A percentile compares a stretch with the other conserved stretches of the same genome.
These are phyloP conservation scores for Malbranchea zuffiana DNA, from an alignment of 2,329 filamentous ascomycete genomes.

Conservation along the genomic window DNA sequence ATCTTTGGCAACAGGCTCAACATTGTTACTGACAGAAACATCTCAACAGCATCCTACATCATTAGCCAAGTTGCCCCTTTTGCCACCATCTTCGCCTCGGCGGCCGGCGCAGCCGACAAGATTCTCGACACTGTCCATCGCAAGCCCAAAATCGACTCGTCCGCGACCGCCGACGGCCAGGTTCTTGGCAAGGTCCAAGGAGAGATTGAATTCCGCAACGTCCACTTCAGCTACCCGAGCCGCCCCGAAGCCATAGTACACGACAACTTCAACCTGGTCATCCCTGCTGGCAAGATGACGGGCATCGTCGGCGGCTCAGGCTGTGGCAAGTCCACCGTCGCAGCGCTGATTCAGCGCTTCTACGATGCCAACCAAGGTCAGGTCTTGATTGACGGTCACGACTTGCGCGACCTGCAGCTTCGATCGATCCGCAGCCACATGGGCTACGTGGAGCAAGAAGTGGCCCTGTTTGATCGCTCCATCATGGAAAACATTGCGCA, in stretches of 20 bases:
- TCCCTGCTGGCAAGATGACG: too few relatives aligned
- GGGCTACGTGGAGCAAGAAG: conserved; percentile 84
- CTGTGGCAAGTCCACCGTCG: conserved; percentile 38
- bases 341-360: conserved; percentile 39
- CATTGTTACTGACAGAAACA: conserved; percentile 4
- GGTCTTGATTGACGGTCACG: conserved; percentile 65
- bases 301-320: conserved; percentile 55
- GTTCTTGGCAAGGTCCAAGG: conserved; percentile 21
- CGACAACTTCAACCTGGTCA: too few relatives aligned
- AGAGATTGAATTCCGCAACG: conserved; percentile 26
- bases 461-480: conserved; percentile 83
- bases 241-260: too few relatives aligned
- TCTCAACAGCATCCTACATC: conserved; percentile 33
- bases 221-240: too few relatives aligned
- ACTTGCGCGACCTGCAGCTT: conserved; percentile 64
- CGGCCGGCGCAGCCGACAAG: conserved; percentile 46
- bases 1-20: neutral
- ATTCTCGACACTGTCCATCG: conserved; percentile 49
- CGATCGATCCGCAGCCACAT: conserved; percentile 70
- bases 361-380: conserved; percentile 66
- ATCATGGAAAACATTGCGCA: conserved; percentile 84
- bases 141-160: conserved; percentile 37
- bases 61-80: conserved; percentile 38
- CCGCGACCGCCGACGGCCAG: conserved; percentile 20
- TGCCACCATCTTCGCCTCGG: conserved; percentile 40